These are phyloP conservation scores for Mariannaea sp. DNA, from an alignment of 2,329 filamentous ascomycete species.

Conservation along the genomic window DNA sequence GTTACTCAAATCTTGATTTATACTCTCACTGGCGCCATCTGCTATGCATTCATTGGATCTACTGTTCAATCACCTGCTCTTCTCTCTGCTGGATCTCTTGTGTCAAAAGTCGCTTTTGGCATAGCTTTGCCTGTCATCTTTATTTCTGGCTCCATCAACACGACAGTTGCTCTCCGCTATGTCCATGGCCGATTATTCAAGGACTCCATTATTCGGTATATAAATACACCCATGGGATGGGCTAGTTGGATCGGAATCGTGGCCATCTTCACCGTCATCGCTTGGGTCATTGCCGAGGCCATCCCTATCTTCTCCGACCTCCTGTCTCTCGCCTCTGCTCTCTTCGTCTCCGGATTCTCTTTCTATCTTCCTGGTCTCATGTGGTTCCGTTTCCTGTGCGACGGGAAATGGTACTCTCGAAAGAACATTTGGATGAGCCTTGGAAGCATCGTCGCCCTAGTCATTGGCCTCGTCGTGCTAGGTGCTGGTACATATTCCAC, in stretches of 20 bases:
- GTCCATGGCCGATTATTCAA: constrained; percentile 20
- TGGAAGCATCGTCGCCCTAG: constrained; percentile 13
- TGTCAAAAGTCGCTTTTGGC: constrained; percentile 19
- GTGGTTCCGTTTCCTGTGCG: constrained; percentile 17
- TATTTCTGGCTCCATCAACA: constrained; percentile 21
- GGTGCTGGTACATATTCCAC: constrained; percentile 16
- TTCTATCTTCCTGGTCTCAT: constrained; percentile 19
- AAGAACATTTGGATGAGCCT: constrained; percentile 17
- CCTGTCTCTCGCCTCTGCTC: constrained; percentile 15
- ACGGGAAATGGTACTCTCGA: constrained; percentile 19
- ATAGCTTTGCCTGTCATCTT: constrained; percentile 20
- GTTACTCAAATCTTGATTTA: constrained; percentile 19
- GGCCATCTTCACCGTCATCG: constrained; percentile 15
- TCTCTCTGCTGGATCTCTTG: constrained; percentile 10
- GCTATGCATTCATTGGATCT: constrained; percentile 21
- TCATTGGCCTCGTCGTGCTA: constrained; percentile 16
- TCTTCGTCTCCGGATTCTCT: constrained; percentile 20
- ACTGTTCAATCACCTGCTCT: constrained; percentile 19
- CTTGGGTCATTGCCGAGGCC: constrained; percentile 19
- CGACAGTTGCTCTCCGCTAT: constrained; percentile 20
- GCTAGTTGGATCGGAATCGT: constrained; percentile 18
- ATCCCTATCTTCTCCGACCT: constrained; percentile 23
- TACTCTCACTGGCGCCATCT: constrained; percentile 18
- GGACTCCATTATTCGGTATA: constrained; percentile 20
- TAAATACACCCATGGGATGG: constrained; percentile 20